Percentiles rank a stretch among this genome's conserved stretches.
phyloP scores from a whole-genome alignment of 73 alveolate species.

The Tetrahymena thermophila region DNA sequence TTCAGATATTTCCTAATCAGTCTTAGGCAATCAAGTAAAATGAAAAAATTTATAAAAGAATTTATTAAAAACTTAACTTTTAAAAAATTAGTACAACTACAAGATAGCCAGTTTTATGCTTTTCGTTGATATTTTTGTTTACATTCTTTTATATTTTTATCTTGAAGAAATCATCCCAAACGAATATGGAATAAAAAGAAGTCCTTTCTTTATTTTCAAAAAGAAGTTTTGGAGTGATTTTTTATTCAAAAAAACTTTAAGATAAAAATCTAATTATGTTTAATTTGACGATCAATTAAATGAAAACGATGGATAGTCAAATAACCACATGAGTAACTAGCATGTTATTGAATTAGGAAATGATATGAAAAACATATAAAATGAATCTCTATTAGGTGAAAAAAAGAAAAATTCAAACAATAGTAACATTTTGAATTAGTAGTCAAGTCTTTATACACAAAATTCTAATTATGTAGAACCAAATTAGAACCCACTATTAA shows the following conservation, averaged over 20 bases:
- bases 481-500: background rate
- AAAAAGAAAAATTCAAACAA: background rate
- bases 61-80: background rate
- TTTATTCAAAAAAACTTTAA: background rate
- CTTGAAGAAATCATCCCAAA: constrained; percentile 36
- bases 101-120: constrained; percentile 10
- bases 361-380: background rate
- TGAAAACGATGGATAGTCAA: background rate
- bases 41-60: background rate
- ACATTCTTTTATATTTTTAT: constrained; percentile 14
- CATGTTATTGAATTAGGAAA: background rate
- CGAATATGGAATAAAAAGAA: constrained; percentile 23
- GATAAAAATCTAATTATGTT: background rate
- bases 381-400: background rate
- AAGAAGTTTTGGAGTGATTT: background rate
- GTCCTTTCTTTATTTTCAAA: constrained; percentile 20
- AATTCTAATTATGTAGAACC: background rate
- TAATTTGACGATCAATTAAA: background rate
- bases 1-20: background rate
- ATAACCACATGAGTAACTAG: background rate
- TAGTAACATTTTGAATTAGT: background rate
- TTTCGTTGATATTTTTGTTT: background rate
- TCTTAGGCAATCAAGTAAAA: background rate
- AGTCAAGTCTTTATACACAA: background rate
- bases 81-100: background rate